Conservation (phyloP, 2,329 filamentous ascomycete genomes). For the Colletotrichum trifolii region DNA sequence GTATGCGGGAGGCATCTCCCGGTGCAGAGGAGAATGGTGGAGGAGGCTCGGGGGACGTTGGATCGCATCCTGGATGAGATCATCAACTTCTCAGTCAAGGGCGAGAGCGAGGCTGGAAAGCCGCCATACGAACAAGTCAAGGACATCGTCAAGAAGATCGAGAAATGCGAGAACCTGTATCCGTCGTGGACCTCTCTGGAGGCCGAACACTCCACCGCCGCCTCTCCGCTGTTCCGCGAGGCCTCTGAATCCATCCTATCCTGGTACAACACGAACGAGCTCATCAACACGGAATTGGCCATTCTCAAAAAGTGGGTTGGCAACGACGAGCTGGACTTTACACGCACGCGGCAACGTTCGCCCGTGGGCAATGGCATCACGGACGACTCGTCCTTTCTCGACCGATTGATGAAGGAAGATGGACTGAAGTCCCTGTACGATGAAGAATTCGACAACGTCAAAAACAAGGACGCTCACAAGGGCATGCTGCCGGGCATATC, state of each 20-base stretch:
- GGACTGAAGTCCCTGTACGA: conserved; percentile 92
- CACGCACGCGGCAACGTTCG: conserved; percentile 76
- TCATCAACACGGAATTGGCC: conserved; percentile 93
- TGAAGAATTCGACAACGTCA: conserved; percentile 56
- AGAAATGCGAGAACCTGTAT: conserved; percentile 87
- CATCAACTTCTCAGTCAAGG: conserved; percentile 92
- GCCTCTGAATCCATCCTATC: conserved; percentile 90
- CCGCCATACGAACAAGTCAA: conserved; percentile 88
- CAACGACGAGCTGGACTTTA: conserved; percentile 94
- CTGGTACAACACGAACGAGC: conserved; percentile 96
- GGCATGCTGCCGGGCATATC: conserved; percentile 89
- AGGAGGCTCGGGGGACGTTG: conserved; percentile 81
- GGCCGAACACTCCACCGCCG: conserved; percentile 78
- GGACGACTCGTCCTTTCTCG: conserved; percentile 93
- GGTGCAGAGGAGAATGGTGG: conserved; percentile 87
- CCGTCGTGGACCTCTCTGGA: conserved; percentile 82
- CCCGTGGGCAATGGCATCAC: conserved; percentile 78
- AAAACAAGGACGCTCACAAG: conserved; percentile 56
- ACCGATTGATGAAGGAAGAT: conserved; percentile 95
- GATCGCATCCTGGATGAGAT: conserved; percentile 86
- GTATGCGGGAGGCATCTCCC: conserved; percentile 85
- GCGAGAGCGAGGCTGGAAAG: conserved; percentile 91
- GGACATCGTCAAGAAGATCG: conserved; percentile 89
- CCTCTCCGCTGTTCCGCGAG: conserved; percentile 80
- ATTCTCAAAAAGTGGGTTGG: conserved; percentile 97